Evolutionary conservation across 176 grass and related monocot species (phyloP).

Genomic region (Carex myosuroides): DNA sequence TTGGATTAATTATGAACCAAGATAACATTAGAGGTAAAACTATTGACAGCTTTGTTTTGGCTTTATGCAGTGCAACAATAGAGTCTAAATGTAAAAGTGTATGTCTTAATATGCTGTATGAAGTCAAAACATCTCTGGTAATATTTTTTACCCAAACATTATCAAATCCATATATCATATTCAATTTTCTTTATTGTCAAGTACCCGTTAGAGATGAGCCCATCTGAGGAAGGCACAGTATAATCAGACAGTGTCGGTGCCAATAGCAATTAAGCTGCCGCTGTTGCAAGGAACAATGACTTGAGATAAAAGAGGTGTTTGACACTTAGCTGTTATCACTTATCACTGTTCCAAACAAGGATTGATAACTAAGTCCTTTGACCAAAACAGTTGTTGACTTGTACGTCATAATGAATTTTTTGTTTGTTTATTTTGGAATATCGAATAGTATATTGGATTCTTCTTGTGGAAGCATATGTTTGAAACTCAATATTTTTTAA

Average conservation of each 20-base stretch:
- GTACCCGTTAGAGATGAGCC: neutral
- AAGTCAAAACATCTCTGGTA: no score
- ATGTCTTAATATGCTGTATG: no score
- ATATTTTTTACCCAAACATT: no score
- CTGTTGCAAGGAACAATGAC: neutral
- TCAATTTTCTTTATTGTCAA: neutral
- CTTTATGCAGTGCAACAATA: no score
- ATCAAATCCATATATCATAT: no score
- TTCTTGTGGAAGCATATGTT: no score
- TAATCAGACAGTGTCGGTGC: neutral
- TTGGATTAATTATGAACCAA: neutral
- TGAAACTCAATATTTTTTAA: no score
- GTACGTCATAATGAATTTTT: neutral
- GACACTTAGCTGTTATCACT: neutral
- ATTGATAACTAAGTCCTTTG: neutral
- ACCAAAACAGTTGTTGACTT: neutral
- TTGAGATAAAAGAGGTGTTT: neutral
- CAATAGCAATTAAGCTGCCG: neutral
- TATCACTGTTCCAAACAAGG: neutral
- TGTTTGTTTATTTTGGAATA: neutral
- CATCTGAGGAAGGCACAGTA: neutral
- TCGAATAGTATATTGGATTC: no score
- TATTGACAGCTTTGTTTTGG: no score
- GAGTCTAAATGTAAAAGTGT: no score
- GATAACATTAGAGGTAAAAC: no score